These are phyloP conservation scores for Zygoascus bituminiphila DNA, from an alignment of 805 yeast species.

Conservation along the genomic window DNA sequence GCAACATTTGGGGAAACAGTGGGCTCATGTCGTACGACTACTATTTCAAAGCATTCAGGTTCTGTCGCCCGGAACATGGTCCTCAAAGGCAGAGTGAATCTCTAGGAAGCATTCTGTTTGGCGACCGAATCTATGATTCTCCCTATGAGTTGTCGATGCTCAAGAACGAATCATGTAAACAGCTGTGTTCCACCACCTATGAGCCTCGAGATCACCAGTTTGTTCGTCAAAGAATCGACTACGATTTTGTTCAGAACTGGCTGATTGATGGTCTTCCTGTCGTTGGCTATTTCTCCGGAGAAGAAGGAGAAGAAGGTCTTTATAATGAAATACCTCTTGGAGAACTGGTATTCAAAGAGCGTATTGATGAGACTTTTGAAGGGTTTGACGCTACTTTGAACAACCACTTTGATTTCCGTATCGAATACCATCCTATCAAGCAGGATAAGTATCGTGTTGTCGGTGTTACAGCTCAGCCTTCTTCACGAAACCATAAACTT, in stretches of 20 bases:
- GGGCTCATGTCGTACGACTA: conserved; percentile 37
- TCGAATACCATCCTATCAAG: conserved; percentile 77
- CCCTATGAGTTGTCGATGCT: conserved; percentile 80
- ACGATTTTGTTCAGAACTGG: conserved; percentile 88
- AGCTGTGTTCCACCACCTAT: conserved; percentile 55
- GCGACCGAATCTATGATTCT: conserved; percentile 90
- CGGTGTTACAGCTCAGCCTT: conserved; percentile 74
- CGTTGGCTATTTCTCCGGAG: conserved; percentile 47
- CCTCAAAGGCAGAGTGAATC: conserved; percentile 71
- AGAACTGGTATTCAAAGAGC: neutral
- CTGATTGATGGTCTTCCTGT: conserved; percentile 91
- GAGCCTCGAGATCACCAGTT: conserved; percentile 62
- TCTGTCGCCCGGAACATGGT: conserved; percentile 69
- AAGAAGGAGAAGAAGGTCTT: conserved; percentile 62
- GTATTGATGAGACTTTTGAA: conserved; percentile 45
- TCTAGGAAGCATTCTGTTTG: conserved; percentile 86
- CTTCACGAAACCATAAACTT: conserved; percentile 43
- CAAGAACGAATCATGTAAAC: conserved; percentile 56
- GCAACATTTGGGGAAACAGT: conserved; percentile 34
- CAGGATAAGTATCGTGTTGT: conserved; percentile 74
- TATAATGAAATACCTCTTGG: neutral
- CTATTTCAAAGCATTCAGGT: conserved; percentile 74
- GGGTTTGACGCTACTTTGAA: conserved; percentile 48
- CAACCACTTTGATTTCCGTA: conserved; percentile 70
- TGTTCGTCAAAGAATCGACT: conserved; percentile 68